phyloP scores from a whole-genome alignment of 2,329 filamentous ascomycete species.

The Geosmithia morbida region DNA sequence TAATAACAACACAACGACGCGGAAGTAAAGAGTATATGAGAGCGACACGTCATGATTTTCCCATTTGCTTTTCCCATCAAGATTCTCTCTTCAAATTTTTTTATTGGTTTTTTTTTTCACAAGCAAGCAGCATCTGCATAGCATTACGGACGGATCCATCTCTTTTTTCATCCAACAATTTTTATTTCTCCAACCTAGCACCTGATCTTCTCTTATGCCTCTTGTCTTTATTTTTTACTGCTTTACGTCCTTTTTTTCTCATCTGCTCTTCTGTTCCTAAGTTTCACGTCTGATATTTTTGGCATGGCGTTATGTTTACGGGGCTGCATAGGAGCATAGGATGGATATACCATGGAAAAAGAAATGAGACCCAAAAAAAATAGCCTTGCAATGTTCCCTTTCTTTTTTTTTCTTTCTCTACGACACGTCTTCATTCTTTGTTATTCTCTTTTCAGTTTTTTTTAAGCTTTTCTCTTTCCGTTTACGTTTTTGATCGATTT shows the following conservation, averaged over 20 bases:
- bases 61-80: not conserved
- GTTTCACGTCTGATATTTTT: not conserved
- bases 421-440: not conserved
- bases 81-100: no score
- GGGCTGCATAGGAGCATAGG: conserved; percentile 3
- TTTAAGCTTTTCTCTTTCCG: not conserved
- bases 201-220: not conserved
- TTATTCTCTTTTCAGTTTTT: not conserved
- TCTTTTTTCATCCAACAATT: not conserved
- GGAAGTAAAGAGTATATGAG: no score
- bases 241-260: not conserved
- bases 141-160: conserved; percentile 2
- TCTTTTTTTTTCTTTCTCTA: not conserved
- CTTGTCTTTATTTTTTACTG: not conserved
- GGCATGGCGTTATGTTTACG: not conserved
- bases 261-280: not conserved
- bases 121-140: conserved; percentile 6
- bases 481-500: not conserved
- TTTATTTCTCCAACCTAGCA: no score
- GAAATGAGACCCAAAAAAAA: not conserved
- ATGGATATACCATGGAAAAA: not conserved
- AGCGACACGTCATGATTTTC: no score
- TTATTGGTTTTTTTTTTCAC: not conserved
- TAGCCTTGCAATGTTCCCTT: not conserved
- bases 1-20: not conserved